Conservation (phyloP, 2,329 filamentous ascomycete genomes). For the Dothideomycetes sp. region DNA sequence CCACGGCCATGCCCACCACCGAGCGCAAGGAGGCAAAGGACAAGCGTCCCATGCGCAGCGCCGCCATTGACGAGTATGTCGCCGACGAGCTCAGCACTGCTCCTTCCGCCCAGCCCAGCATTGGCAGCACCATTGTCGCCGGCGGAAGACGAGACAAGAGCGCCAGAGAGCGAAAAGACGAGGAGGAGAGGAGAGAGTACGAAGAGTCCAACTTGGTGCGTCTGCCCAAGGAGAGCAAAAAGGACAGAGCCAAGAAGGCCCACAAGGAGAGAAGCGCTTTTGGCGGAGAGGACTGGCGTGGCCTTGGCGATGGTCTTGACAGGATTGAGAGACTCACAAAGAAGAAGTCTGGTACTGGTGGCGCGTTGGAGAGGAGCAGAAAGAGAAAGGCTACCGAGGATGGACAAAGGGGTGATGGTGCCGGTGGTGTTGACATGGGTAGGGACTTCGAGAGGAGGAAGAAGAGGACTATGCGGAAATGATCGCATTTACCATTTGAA, state of each 20-base stretch:
- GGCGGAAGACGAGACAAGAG: slow-evolving; percentile 74
- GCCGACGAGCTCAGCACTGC: slow-evolving; percentile 71
- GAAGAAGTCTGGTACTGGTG: slow-evolving; percentile 47
- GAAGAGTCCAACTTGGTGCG: slow-evolving; percentile 90
- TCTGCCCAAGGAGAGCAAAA: slow-evolving; percentile 77
- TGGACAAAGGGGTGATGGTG: slow-evolving; percentile 53
- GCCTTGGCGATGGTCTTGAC: slow-evolving; percentile 74
- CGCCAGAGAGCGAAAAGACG: slow-evolving; percentile 60
- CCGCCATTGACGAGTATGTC: slow-evolving; percentile 86
- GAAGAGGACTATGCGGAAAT: slow-evolving; percentile 9
- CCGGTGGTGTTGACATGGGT: slow-evolving; percentile 6
- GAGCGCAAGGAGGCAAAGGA: slow-evolving; percentile 50
- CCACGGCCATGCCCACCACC: slow-evolving; percentile 60
- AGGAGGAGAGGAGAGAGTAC: slow-evolving; percentile 71
- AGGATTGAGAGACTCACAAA: slow-evolving; percentile 75
- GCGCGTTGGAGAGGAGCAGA: slow-evolving; percentile 69
- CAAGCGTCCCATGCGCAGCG: slow-evolving; percentile 58
- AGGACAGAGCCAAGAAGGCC: slow-evolving; percentile 56
- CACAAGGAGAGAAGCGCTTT: slow-evolving; percentile 41
- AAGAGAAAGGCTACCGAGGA: slow-evolving; percentile 70
- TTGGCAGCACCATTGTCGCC: slow-evolving; percentile 72
- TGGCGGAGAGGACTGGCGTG: slow-evolving; percentile 89
- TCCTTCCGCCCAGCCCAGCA: slow-evolving; percentile 75
- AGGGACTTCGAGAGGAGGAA: slow-evolving; percentile 12
- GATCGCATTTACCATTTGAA: too few relatives aligned